Base-by-base conservation (phyloP, 2,329 filamentous ascomycete genomes). In the Colletotrichum limetticola region DNA sequence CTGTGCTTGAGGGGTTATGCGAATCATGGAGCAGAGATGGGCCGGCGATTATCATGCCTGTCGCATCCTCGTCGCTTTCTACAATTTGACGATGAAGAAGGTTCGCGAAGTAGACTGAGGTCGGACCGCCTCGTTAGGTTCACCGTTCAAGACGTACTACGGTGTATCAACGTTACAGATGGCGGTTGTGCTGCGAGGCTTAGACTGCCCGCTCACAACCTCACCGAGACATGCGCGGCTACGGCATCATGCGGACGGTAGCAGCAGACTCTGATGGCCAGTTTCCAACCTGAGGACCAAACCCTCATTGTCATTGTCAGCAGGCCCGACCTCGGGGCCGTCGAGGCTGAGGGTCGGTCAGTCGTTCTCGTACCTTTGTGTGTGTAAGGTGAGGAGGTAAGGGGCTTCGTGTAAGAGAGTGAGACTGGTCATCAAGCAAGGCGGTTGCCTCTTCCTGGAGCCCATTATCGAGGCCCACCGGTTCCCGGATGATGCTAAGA, bases 281-380 rank as follows among this genome's bases (percentile, higher is more conserved):
- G 53, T 53, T 53, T 35, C 52, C 1, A 42, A 42, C 6, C 14
- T 42, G 30, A 32, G 30, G 30, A 32, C 30, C 52, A 8, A 55
- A 22, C 30, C 30, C 9, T 32, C 30, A 32, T 16, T 16, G 11
- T 56, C 32, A 65, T 65, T 67, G 49, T 65, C 70, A 3, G 19
- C 55, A 28, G 61, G 66, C 32, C 70, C 70, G 55, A 65, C 60
- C 60, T 72, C 66, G 70, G 70, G 70, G 55, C 70, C 60, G 8
- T 49, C 3, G 28, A 14, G 26, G 49, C 59, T 7, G 49, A 56
- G 52, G 42, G 35, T 71, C 57, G n/a, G 30, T 55, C 61, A 42
- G 35, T 14, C 35, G 3, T 16, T 14, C 16, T 2, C 5, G 46
- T 26, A 37, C 28, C 28, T 30, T 30, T 63, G n/a, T 24, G 11